These are phyloP conservation scores for Termitomyces sp. DNA, from an alignment of 768 basidiomycete species.

Conservation along the genomic window DNA sequence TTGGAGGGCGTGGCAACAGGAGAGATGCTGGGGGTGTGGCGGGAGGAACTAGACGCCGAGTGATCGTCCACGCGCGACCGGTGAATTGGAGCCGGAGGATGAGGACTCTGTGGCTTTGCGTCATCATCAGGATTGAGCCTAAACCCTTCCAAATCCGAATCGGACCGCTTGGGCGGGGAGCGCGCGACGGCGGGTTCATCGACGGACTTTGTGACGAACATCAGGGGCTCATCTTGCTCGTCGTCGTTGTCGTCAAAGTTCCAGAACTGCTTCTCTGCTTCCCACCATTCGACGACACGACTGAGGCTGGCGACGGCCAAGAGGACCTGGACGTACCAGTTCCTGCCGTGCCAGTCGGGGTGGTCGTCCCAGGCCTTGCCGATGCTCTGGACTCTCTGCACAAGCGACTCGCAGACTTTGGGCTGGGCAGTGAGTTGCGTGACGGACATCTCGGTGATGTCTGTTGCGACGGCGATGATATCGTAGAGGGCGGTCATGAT, in stretches of 20 bases:
- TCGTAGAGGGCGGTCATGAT: slow-evolving; percentile 90
- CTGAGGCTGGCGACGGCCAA: slow-evolving; percentile 94
- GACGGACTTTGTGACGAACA: slow-evolving; percentile 89
- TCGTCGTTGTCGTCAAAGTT: slow-evolving; percentile 93
- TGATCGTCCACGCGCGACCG: slow-evolving; percentile 55
- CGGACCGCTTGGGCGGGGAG: slow-evolving; percentile 32
- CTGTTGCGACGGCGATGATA: slow-evolving; percentile 89
- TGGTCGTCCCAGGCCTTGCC: slow-evolving; percentile 97
- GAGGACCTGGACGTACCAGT: slow-evolving; percentile 97
- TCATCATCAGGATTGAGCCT: slow-evolving; percentile 52
- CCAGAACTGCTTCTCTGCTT: slow-evolving; percentile 99
- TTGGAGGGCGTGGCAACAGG: slow-evolving; percentile 35
- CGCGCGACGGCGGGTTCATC: slow-evolving; percentile 42
- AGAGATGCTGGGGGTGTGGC: slow-evolving; percentile 26
- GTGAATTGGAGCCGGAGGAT: slow-evolving; percentile 46
- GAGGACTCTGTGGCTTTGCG: slow-evolving; percentile 41
- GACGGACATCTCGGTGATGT: slow-evolving; percentile 87
- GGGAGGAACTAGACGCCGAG: slow-evolving; percentile 27
- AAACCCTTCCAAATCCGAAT: slow-evolving; percentile 39
- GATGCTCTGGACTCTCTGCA: slow-evolving; percentile 86
- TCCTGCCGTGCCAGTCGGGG: slow-evolving; percentile 95
- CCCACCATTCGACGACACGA: slow-evolving; percentile 99
- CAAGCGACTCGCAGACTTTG: slow-evolving; percentile 79
- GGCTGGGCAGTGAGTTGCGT: slow-evolving; percentile 81
- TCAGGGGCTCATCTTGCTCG: slow-evolving; percentile 85